A percentile compares a stretch with the other conserved stretches of the same genome.
These are phyloP conservation scores for Coemansia sp. DNA, from an alignment of 192 early-diverging fungal genomes.

Conservation along the genomic window DNA sequence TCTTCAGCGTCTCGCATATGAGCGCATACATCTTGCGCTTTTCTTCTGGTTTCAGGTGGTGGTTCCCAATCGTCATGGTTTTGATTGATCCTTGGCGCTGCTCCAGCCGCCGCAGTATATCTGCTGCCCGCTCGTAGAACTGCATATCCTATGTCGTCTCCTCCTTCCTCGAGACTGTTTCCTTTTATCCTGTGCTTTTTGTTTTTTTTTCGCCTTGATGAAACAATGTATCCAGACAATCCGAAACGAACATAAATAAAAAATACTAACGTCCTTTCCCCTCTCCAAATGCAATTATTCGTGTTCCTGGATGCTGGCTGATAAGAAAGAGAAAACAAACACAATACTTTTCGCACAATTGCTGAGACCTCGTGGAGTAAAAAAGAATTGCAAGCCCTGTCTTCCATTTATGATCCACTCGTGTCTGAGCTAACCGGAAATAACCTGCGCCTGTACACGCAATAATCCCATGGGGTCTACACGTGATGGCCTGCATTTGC, in stretches of 20 bases:
- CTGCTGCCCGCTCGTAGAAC: slow-evolving; percentile 74
- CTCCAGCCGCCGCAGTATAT: slow-evolving; percentile 72
- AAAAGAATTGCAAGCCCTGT: not conserved
- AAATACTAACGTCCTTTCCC: too few species aligned
- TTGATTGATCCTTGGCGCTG: slow-evolving; percentile 79
- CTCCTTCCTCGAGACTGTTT: too few species aligned
- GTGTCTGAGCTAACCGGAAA: not conserved
- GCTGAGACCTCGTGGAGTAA: not conserved
- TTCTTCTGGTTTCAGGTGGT: slow-evolving; percentile 57
- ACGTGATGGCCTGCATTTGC: slow-evolving; percentile 6
- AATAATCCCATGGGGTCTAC: slow-evolving; percentile 6
- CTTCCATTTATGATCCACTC: not conserved
- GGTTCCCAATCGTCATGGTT: slow-evolving; percentile 68
- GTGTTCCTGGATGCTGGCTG: too few species aligned
- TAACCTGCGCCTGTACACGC: not conserved
- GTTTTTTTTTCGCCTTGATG: too few species aligned
- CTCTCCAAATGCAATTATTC: too few species aligned
- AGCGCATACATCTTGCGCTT: slow-evolving; percentile 90
- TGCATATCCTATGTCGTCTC: not conserved
- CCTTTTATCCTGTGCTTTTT: too few species aligned
- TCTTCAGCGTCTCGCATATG: slow-evolving; percentile 91
- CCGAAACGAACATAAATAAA: too few species aligned
- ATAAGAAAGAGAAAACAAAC: too few species aligned
- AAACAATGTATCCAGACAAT: too few species aligned
- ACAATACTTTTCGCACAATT: too few species aligned